phyloP scores from a whole-genome alignment of 139 green algal genomes.

The Chlamydomonas eustigma region DNA sequence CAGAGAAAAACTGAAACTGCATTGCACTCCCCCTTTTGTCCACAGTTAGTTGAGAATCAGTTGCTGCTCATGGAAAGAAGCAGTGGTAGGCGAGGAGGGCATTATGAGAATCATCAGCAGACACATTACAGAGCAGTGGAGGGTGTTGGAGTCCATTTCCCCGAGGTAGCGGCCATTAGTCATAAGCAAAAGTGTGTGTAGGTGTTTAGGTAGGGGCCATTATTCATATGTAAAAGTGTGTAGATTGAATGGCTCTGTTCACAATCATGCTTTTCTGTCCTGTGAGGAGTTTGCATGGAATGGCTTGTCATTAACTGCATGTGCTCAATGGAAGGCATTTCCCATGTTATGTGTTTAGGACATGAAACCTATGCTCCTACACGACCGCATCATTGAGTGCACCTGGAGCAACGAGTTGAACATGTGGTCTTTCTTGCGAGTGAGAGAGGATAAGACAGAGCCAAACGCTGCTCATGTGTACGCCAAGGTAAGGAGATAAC shows the following conservation, averaged over 20 bases:
- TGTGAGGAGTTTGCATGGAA: too few relatives aligned
- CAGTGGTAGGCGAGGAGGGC: background rate
- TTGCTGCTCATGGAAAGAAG: background rate
- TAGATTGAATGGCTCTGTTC: too few relatives aligned
- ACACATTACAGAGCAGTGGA: background rate
- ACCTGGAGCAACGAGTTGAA: background rate
- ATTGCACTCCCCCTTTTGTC: background rate
- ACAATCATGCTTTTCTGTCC: too few relatives aligned
- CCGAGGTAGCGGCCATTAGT: background rate
- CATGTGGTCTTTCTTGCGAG: background rate
- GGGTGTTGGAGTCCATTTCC: background rate
- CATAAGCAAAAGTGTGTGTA: too few relatives aligned
- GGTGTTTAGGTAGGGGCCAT: too few relatives aligned
- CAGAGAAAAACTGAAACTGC: too few relatives aligned
- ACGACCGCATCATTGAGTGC: slow-evolving; percentile 13
- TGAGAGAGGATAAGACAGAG: slow-evolving; percentile 18
- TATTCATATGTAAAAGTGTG: too few relatives aligned
- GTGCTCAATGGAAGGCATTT: too few relatives aligned
- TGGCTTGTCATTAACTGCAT: too few relatives aligned
- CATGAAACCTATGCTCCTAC: background rate
- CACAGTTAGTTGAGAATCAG: background rate
- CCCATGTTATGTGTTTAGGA: slow-evolving; percentile 1
- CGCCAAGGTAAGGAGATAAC: slow-evolving; percentile 16
- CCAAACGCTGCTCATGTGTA: slow-evolving; percentile 24
- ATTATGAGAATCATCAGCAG: background rate